Percentiles rank a stretch among this genome's conserved stretches.
These are phyloP conservation scores for Coemansia guatemalensis DNA, from an alignment of 192 early-diverging fungal species.

Conservation along the genomic window DNA sequence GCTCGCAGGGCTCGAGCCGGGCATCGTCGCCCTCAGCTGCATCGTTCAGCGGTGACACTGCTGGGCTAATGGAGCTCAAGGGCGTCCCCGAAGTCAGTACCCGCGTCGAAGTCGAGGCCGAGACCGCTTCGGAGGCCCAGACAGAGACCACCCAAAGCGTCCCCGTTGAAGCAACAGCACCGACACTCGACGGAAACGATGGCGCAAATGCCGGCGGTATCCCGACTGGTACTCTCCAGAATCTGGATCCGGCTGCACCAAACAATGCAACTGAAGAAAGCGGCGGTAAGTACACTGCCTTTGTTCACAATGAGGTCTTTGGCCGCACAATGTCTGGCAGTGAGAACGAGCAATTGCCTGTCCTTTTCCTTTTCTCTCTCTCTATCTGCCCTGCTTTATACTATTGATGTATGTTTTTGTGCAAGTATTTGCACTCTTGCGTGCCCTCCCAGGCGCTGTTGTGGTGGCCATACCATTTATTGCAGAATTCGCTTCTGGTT, in stretches of 20 bases:
- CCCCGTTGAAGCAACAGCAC: not conserved
- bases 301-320: too few species aligned
- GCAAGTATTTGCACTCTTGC: too few species aligned
- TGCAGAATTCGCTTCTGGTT: too few species aligned
- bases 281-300: constrained; percentile 6
- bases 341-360: too few species aligned
- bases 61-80: not conserved
- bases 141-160: constrained; percentile 9
- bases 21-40: constrained; percentile 30
- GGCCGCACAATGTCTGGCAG: too few species aligned
- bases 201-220: not conserved
- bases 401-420: constrained; percentile 3
- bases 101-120: constrained; percentile 7
- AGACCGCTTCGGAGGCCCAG: constrained; percentile 4
- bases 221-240: constrained; percentile 8
- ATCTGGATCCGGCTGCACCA: constrained; percentile 21
- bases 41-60: constrained; percentile 10
- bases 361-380: not conserved
- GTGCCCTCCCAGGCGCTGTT: too few species aligned
- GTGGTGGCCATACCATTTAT: too few species aligned
- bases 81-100: constrained; percentile 9
- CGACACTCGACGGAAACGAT: constrained; percentile 7
- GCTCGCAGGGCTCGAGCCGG: constrained; percentile 36
- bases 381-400: not conserved
- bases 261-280: constrained; percentile 8